A percentile compares a stretch with the other conserved stretches of the same genome.
phyloP scores from a whole-genome alignment of 768 basidiomycete genomes.

The Cubamyces sp. region DNA sequence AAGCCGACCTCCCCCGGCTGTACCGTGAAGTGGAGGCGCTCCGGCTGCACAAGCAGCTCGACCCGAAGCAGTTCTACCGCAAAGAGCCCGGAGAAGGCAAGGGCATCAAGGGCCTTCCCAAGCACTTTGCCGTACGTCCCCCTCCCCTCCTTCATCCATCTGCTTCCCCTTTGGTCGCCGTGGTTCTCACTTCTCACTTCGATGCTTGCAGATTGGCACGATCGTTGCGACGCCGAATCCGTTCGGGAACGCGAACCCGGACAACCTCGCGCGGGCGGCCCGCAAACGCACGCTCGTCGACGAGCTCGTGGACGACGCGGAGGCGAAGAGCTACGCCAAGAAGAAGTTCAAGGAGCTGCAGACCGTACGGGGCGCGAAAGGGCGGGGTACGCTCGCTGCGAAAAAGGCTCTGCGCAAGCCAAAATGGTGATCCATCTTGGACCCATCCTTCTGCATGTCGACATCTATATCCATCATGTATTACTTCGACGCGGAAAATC shows the following conservation, averaged over 20 bases:
- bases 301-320: slow-evolving; percentile 87
- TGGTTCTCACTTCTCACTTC: slow-evolving; percentile 12
- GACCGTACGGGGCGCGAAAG: slow-evolving; percentile 64
- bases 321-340: slow-evolving; percentile 87
- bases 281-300: slow-evolving; percentile 86
- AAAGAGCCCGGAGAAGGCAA: slow-evolving; percentile 87
- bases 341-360: slow-evolving; percentile 86
- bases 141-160: slow-evolving; percentile 3
- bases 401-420: slow-evolving; percentile 63
- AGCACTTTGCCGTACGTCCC: slow-evolving; percentile 81
- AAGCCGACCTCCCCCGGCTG: slow-evolving; percentile 77
- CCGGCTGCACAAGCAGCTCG: slow-evolving; percentile 83
- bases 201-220: slow-evolving; percentile 67
- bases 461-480: background rate
- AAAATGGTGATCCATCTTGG: slow-evolving; percentile 58
- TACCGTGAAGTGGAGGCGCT: slow-evolving; percentile 88
- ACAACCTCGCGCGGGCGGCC: slow-evolving; percentile 70
- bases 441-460: background rate
- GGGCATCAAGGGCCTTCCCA: slow-evolving; percentile 82
- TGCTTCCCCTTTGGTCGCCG: background rate
- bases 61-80: slow-evolving; percentile 90
- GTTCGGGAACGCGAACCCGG: slow-evolving; percentile 68
- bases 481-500: too few relatives aligned
- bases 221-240: slow-evolving; percentile 72
- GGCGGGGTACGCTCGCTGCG: slow-evolving; percentile 68